Conservation (phyloP, 2,329 filamentous ascomycete genomes). For the Fusarium dimerum region DNA sequence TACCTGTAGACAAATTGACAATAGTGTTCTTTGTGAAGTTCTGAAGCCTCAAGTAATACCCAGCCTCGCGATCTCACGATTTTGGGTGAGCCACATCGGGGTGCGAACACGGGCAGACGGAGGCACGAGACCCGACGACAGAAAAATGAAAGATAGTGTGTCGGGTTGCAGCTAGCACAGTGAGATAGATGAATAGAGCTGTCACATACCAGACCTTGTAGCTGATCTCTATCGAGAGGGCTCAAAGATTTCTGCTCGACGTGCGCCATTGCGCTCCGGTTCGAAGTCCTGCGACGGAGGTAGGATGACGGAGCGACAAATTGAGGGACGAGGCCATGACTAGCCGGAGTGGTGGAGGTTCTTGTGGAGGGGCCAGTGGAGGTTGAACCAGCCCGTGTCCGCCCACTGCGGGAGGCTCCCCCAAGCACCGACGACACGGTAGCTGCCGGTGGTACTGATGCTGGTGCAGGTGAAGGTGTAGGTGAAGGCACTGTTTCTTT, state of each 20-base stretch:
- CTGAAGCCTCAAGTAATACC: neutral
- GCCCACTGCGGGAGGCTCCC: conserved; percentile 21
- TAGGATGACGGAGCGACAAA: conserved; percentile 64
- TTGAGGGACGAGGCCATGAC: conserved; percentile 45
- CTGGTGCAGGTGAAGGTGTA: neutral
- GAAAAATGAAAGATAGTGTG: neutral
- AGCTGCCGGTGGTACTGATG: neutral
- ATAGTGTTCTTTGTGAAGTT: neutral
- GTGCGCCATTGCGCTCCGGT: conserved; percentile 38
- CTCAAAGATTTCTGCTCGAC: conserved; percentile 49
- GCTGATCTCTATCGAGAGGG: conserved; percentile 73
- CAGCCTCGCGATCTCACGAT: conserved; percentile 18
- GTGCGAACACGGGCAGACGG: conserved; percentile 21
- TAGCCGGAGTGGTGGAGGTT: conserved; percentile 21
- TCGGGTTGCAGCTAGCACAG: conserved; percentile 1
- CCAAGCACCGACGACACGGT: conserved; percentile 1
- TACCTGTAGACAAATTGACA: neutral
- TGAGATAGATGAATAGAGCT: conserved; percentile 5
- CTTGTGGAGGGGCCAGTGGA: conserved; percentile 15
- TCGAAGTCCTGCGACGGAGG: conserved; percentile 44
- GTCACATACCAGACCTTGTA: conserved; percentile 71
- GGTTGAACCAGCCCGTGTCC: conserved; percentile 18
- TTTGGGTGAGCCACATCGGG: conserved; percentile 11
- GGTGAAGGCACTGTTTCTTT: too few species aligned
- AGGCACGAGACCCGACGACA: conserved; percentile 3